Conservation (phyloP, 192 early-diverging fungal species). For the Coemansia sp. region DNA sequence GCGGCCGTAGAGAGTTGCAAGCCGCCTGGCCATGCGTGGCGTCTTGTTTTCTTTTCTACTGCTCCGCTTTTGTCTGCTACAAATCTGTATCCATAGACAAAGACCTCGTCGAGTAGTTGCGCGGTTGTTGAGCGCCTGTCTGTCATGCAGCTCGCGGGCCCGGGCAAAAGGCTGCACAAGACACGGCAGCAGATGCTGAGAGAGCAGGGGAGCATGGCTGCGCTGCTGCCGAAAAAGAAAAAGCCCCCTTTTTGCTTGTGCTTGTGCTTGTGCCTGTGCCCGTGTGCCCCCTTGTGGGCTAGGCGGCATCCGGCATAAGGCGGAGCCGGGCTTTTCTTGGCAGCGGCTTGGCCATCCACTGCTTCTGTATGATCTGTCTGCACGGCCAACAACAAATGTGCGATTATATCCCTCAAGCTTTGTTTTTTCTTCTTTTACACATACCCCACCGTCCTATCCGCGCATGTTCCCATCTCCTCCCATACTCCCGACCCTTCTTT, state of each 20-base stretch:
- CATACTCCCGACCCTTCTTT: background rate
- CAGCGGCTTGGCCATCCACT: background rate
- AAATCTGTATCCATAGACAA: background rate
- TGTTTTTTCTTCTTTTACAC: background rate
- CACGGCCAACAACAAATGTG: background rate
- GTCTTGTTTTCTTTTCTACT: slow-evolving; percentile 7
- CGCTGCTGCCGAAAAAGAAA: too few relatives aligned
- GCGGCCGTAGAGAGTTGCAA: background rate
- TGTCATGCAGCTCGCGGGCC: background rate
- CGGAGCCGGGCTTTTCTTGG: too few relatives aligned
- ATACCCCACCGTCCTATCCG: background rate
- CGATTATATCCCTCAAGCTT: background rate
- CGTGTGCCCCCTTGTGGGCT: too few relatives aligned
- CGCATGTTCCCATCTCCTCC: background rate
- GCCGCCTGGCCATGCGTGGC: slow-evolving; percentile 1
- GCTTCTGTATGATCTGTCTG: background rate
- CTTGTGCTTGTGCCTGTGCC: too few relatives aligned
- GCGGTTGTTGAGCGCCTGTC: background rate
- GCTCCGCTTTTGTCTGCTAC: background rate
- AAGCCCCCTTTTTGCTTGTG: too few relatives aligned
- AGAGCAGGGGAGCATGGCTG: too few relatives aligned
- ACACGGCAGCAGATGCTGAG: too few relatives aligned
- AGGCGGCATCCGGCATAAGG: background rate
- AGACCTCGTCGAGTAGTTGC: background rate
- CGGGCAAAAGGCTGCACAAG: background rate